Percentiles rank a stretch among this genome's conserved stretches.
These are phyloP conservation scores for Rhodotorula sp. DNA, from an alignment of 1,284 basidiomycete genomes.

Conservation along the genomic window DNA sequence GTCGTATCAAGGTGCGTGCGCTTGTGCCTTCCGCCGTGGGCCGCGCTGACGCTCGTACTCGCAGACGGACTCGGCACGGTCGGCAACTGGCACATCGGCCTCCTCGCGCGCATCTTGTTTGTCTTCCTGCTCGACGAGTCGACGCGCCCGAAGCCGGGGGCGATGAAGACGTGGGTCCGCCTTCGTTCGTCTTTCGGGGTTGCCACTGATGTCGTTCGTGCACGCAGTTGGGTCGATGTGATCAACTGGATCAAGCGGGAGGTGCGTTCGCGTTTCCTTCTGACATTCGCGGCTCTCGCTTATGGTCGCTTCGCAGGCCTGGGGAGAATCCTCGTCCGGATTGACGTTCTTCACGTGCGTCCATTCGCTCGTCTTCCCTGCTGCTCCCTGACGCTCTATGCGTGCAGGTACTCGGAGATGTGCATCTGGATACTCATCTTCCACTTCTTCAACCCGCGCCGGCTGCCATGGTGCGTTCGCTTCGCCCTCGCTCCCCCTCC, in stretches of 20 bases:
- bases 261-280: too few relatives aligned
- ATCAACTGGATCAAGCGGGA: constrained; percentile 58
- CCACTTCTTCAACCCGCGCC: constrained; percentile 25
- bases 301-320: neutral
- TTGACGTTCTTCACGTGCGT: constrained; percentile 28
- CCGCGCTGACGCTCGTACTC: neutral
- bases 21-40: too few relatives aligned
- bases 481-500: neutral
- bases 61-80: constrained; percentile 44
- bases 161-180: constrained; percentile 54
- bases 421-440: constrained; percentile 29
- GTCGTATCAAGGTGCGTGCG: constrained; percentile 47
- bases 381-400: too few relatives aligned
- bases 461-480: constrained; percentile 25
- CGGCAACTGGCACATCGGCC: constrained; percentile 55
- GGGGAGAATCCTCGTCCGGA: constrained; percentile 11
- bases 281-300: too few relatives aligned
- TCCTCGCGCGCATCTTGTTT: constrained; percentile 60
- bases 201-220: neutral
- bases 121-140: constrained; percentile 59
- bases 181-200: neutral
- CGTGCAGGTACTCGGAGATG: constrained; percentile 16
- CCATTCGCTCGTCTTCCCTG: neutral
- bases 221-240: constrained; percentile 58
- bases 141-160: constrained; percentile 56